These are phyloP conservation scores for Coleophoma crateriformis DNA, from an alignment of 2,329 filamentous ascomycete species.

Conservation along the genomic window DNA sequence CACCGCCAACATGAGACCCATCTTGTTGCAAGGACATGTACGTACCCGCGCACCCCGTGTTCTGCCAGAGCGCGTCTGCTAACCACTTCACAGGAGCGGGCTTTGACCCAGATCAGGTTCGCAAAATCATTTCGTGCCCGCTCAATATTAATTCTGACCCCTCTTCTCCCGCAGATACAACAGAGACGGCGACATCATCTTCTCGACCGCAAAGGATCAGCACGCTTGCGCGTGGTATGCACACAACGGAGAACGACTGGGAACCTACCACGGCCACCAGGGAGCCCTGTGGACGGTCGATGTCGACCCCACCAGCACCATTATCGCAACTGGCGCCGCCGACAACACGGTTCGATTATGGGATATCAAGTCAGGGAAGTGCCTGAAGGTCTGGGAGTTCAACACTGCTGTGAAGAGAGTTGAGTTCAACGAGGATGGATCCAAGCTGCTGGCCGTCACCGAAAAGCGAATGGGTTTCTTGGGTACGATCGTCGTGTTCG, in stretches of 20 bases:
- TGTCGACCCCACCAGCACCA: constrained; percentile 83
- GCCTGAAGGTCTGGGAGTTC: constrained; percentile 97
- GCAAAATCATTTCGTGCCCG: constrained; percentile 16
- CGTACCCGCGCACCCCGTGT: constrained; percentile 21
- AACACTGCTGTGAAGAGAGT: constrained; percentile 95
- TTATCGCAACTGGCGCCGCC: constrained; percentile 91
- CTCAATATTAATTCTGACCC: constrained; percentile 6
- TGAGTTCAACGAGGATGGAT: constrained; percentile 94
- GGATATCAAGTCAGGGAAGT: constrained; percentile 89
- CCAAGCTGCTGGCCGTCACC: constrained; percentile 84
- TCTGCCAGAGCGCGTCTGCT: constrained; percentile 8
- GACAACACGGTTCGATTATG: constrained; percentile 98
- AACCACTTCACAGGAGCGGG: constrained; percentile 61
- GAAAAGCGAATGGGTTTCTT: constrained; percentile 98
- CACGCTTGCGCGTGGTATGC: constrained; percentile 95
- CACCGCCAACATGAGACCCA: constrained; percentile 79
- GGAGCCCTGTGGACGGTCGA: constrained; percentile 99
- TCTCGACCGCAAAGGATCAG: constrained; percentile 94
- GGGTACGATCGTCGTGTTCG: constrained; percentile 87
- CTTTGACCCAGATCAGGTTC: constrained; percentile 89
- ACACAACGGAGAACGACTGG: constrained; percentile 95
- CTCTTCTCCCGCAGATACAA: constrained; percentile 59
- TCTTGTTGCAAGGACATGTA: constrained; percentile 90
- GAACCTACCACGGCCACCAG: constrained; percentile 94
- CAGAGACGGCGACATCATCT: constrained; percentile 92